phyloP scores from a whole-genome alignment of 768 basidiomycete genomes.

The Lactarius evosmus region DNA sequence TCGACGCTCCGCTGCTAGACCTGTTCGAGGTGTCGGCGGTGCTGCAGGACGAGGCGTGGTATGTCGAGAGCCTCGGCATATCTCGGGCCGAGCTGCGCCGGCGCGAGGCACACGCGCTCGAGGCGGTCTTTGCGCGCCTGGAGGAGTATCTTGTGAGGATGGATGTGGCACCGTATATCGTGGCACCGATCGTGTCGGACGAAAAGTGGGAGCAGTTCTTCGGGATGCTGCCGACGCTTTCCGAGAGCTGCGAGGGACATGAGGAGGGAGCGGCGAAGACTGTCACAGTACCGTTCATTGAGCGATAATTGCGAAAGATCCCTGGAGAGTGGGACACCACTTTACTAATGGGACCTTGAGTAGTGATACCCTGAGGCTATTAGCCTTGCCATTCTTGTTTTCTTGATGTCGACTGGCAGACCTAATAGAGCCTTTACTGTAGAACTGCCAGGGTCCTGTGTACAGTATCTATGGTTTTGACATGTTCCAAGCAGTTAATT shows the following conservation, averaged over 20 bases:
- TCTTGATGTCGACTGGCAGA: background rate
- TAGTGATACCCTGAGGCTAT: background rate
- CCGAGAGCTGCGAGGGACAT: background rate
- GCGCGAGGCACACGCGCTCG: conserved; percentile 30
- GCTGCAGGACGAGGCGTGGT: conserved; percentile 52
- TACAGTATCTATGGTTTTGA: too few species aligned
- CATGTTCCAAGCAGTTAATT: too few species aligned
- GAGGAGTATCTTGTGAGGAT: conserved; percentile 25
- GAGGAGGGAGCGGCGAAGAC: background rate
- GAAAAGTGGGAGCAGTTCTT: conserved; percentile 33
- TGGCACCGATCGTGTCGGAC: conserved; percentile 34
- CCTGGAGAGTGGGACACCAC: background rate
- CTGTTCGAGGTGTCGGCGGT: conserved; percentile 4
- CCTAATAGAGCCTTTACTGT: background rate
- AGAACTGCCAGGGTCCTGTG: background rate
- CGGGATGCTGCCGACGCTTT: conserved; percentile 23
- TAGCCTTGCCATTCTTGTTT: background rate
- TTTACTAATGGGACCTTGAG: background rate
- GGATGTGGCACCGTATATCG: conserved; percentile 16
- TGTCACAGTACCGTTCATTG: background rate
- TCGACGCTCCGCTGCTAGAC: conserved; percentile 49
- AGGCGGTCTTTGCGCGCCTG: conserved; percentile 29
- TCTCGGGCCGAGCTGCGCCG: conserved; percentile 43
- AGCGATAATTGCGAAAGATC: background rate
- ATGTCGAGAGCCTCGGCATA: conserved; percentile 50